Conservation (phyloP, 2,329 filamentous ascomycete genomes). For the Chrysoporthe puriensis region DNA sequence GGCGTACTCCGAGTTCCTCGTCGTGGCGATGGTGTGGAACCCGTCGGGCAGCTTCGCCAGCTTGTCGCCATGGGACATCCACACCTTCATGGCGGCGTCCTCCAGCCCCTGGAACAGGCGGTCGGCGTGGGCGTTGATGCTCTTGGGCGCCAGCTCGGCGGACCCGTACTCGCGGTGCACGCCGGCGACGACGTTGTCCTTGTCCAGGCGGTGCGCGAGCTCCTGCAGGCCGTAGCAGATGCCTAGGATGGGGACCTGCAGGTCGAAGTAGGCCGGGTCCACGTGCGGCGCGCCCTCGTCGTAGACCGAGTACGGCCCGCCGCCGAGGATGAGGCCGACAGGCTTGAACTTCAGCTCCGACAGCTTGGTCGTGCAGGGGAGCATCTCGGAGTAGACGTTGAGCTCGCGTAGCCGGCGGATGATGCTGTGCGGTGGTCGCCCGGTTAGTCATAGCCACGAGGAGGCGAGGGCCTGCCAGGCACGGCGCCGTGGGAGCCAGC, state of each 20-base stretch:
- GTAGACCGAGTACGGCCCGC: slow-evolving; percentile 74
- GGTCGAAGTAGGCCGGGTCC: slow-evolving; percentile 79
- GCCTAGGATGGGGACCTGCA: slow-evolving; percentile 62
- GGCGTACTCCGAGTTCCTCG: slow-evolving; percentile 76
- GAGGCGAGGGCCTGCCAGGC: background rate
- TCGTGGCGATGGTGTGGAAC: slow-evolving; percentile 76
- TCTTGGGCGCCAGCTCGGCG: slow-evolving; percentile 59
- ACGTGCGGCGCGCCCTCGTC: slow-evolving; percentile 74
- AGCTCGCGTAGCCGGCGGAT: slow-evolving; percentile 75
- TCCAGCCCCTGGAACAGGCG: slow-evolving; percentile 77
- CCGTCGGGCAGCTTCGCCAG: slow-evolving; percentile 72
- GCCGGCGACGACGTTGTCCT: slow-evolving; percentile 25
- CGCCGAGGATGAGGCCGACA: slow-evolving; percentile 72
- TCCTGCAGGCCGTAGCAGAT: slow-evolving; percentile 29
- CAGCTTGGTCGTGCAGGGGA: slow-evolving; percentile 83
- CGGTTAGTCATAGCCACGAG: background rate
- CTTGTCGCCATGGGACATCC: slow-evolving; percentile 90
- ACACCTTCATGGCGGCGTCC: slow-evolving; percentile 63
- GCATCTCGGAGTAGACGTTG: slow-evolving; percentile 85
- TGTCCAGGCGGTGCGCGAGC: slow-evolving; percentile 27
- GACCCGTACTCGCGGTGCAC: slow-evolving; percentile 26
- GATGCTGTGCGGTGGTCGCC: slow-evolving; percentile 47
- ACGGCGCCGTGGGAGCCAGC: background rate
- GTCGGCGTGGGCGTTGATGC: slow-evolving; percentile 65
- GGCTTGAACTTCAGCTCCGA: slow-evolving; percentile 78